These are phyloP conservation scores for Metrosideros polymorpha DNA, from an alignment of 441 rosid species.

Conservation along the genomic window DNA sequence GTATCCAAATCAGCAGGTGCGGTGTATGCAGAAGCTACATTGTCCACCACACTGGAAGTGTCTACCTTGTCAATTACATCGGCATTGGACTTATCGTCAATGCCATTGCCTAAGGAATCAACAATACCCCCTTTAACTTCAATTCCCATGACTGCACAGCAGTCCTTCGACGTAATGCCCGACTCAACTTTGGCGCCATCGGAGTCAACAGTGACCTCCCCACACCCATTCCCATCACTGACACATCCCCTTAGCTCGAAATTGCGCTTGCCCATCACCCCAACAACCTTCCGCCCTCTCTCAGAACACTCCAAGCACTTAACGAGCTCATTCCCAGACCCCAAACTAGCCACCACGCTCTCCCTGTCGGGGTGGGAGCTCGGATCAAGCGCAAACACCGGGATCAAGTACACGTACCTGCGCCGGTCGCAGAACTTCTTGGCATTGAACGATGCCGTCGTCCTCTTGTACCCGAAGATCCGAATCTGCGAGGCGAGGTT, in stretches of 20 bases:
- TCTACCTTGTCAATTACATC: background rate
- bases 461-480: constrained; percentile 75
- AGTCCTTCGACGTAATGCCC: constrained; percentile 25
- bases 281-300: constrained; percentile 69
- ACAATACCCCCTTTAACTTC: constrained; percentile 12
- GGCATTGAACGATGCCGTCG: constrained; percentile 60
- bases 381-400: constrained; percentile 80
- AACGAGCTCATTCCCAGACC: constrained; percentile 58
- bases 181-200: constrained; percentile 7
- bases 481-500: constrained; percentile 56
- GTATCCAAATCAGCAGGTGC: background rate
- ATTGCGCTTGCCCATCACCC: constrained; percentile 65
- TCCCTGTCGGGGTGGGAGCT: constrained; percentile 66
- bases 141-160: constrained; percentile 5
- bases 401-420: constrained; percentile 87
- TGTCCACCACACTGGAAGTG: background rate
- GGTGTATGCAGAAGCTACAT: background rate
- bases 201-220: background rate
- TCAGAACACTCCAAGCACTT: constrained; percentile 78
- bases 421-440: constrained; percentile 87
- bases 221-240: background rate
- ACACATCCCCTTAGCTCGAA: constrained; percentile 16
- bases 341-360: constrained; percentile 71
- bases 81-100: background rate
- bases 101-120: constrained; percentile 5